Evolutionary conservation across 2,329 filamentous ascomycete genomes (phyloP), one percentile per base, ranked within the genome.

Genomic region (Claviceps africana): DNA sequence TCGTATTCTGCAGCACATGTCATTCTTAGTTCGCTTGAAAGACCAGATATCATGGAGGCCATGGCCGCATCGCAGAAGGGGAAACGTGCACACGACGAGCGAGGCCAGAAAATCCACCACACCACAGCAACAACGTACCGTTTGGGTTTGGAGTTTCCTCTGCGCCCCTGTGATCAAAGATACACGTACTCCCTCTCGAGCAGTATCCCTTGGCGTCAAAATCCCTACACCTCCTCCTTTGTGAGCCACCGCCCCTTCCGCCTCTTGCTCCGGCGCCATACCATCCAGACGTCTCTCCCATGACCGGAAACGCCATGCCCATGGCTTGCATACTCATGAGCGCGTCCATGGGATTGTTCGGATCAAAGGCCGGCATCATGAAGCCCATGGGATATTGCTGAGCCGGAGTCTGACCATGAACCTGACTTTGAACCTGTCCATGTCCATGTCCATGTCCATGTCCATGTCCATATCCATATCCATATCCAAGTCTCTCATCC

Each of bases 161-260:
- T 17, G 17, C 51, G 7, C 39, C 33, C 9, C 78, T 80, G 62
- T 91, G 86, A 58, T 88, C 81, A 59, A 78, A 88, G 40, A 72
- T 75, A 65, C 86, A 90, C 22, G 74, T 76, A 58, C 73, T 79
- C 3, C 85, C 84, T 40, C 81, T 71, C 6, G 80, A 75, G 61
- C 86, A 90, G 60, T 78, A 87, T 0, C 86, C 86, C 58, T 86
- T 86, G 1, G 70, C 78, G 53, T 88, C 83, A 59, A 85, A 88
- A 63, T 88, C 82, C 53, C 77, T 73, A 61, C 86, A 90, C 53
- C 79, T 73, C 53, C 30, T 48, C 21, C 37, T 47, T 25, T n/a
- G 56, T 67, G 71, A 40, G 61, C 62, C 42, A 63, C 43, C 51
- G 15, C 51, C 54, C n/a, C 57, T 58, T 17, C 54, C 55, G 28